Evolutionary conservation across 1,284 basidiomycete genomes (phyloP).

Genomic region (Cerrena zonata): DNA sequence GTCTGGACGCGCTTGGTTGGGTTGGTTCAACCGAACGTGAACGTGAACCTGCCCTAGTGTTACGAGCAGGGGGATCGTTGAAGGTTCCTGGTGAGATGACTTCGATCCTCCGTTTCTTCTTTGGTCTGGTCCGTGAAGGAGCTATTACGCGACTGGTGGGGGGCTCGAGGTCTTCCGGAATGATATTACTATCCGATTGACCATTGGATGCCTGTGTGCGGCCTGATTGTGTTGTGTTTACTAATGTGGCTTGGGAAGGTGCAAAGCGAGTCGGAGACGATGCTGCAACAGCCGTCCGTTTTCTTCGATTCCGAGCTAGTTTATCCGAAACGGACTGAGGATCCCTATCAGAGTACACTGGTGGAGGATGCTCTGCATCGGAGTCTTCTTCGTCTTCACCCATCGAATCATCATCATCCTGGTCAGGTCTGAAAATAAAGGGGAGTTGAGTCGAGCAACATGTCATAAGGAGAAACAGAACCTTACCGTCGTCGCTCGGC

Average conservation of each 20-base stretch:
- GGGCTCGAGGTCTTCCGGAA: too few relatives aligned
- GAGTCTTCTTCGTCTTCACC: too few relatives aligned
- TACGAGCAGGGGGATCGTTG: not conserved
- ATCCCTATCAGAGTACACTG: not conserved
- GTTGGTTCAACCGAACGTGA: not conserved
- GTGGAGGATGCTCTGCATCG: not conserved
- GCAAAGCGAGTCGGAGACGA: not conserved
- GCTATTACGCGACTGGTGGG: too few relatives aligned
- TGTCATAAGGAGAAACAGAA: too few relatives aligned
- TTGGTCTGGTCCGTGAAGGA: not conserved
- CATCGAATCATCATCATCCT: too few relatives aligned
- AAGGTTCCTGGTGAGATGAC: not conserved
- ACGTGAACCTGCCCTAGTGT: not conserved
- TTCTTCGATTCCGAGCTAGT: not conserved
- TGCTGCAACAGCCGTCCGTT: too few relatives aligned
- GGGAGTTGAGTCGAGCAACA: too few relatives aligned
- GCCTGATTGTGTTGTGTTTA: not conserved
- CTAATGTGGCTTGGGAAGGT: not conserved
- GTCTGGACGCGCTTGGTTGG: not conserved
- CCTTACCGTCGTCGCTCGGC: not conserved
- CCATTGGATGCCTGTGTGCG: not conserved
- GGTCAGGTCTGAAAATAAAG: too few relatives aligned
- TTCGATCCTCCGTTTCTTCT: not conserved
- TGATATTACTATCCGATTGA: too few relatives aligned
- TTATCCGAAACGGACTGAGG: not conserved